Evolutionary conservation across 805 yeast genomes (phyloP).

Genomic region (Metschnikowia lunata): DNA sequence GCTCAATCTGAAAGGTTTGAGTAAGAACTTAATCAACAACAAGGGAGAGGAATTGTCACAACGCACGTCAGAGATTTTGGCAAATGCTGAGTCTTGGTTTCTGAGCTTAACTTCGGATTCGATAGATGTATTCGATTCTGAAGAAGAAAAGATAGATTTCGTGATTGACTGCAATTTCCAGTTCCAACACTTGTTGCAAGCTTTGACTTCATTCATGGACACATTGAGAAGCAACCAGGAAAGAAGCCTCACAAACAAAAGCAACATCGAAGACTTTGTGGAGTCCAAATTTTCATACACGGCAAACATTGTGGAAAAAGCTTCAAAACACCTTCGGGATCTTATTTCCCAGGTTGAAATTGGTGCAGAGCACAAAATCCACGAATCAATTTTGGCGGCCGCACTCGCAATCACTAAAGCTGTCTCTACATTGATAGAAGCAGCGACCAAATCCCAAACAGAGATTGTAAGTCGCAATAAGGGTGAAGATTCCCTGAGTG

Average conservation of each 20-base stretch:
- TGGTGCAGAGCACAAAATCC: slow-evolving; percentile 60
- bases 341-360: slow-evolving; percentile 52
- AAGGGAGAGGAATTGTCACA: slow-evolving; percentile 49
- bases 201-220: slow-evolving; percentile 52
- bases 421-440: slow-evolving; percentile 61
- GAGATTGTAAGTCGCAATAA: slow-evolving; percentile 73
- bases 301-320: slow-evolving; percentile 62
- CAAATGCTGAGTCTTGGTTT: slow-evolving; percentile 58
- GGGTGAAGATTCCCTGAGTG: slow-evolving; percentile 62
- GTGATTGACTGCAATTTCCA: slow-evolving; percentile 73
- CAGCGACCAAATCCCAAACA: slow-evolving; percentile 75
- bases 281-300: slow-evolving; percentile 71
- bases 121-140: slow-evolving; percentile 48
- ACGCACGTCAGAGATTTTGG: slow-evolving; percentile 54
- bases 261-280: slow-evolving; percentile 66
- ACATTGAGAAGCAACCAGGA: slow-evolving; percentile 36
- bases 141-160: slow-evolving; percentile 64
- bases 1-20: slow-evolving; percentile 65
- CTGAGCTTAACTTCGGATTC: slow-evolving; percentile 51
- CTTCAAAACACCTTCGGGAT: slow-evolving; percentile 54
- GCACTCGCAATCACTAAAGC: slow-evolving; percentile 80
- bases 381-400: slow-evolving; percentile 70
- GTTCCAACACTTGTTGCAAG: slow-evolving; percentile 68
- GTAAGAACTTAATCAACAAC: slow-evolving; percentile 48
- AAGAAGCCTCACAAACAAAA: slow-evolving; percentile 27